Conservation (phyloP, 768 basidiomycete species). For the Tremella mesenterica region DNA sequence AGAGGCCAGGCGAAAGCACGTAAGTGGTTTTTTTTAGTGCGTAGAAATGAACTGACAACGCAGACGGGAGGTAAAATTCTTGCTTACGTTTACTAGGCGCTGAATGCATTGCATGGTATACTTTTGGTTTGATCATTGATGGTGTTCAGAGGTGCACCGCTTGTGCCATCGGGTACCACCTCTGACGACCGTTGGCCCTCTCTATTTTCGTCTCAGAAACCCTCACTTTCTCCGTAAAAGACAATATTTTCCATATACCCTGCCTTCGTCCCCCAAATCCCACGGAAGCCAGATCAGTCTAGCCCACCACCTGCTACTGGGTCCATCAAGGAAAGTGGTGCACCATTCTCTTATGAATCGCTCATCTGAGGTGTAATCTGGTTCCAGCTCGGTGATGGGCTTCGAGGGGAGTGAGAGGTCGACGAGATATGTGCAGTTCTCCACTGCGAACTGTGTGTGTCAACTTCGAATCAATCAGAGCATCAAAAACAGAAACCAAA, state of each 20-base stretch:
- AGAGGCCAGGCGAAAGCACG: constrained; percentile 96
- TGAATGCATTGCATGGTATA: not conserved
- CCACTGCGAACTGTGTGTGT: constrained; percentile 53
- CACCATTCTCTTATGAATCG: constrained; percentile 80
- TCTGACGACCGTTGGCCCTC: not conserved
- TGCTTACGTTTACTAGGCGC: constrained; percentile 78
- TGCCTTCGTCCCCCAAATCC: constrained; percentile 56
- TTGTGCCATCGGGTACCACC: not conserved
- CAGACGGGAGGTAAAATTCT: constrained; percentile 82
- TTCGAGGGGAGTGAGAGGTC: constrained; percentile 78
- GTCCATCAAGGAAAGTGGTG: constrained; percentile 71
- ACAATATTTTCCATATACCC: constrained; percentile 85
- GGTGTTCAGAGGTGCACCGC: not conserved
- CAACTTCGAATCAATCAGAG: constrained; percentile 30
- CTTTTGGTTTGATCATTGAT: not conserved
- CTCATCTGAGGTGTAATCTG: constrained; percentile 55
- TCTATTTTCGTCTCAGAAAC: not conserved
- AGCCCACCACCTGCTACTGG: constrained; percentile 62
- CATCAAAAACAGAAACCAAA: not conserved
- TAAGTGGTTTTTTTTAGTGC: constrained; percentile 49
- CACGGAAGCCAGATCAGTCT: constrained; percentile 75
- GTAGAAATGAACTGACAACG: no score
- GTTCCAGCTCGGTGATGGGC: constrained; percentile 55
- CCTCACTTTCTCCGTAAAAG: constrained; percentile 52
- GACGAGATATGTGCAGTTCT: constrained; percentile 78